Evolutionary conservation across 2,329 filamentous ascomycete species (phyloP), one percentile per base, ranked within the genome.

Genomic region (Trichoderma aggressivum): DNA sequence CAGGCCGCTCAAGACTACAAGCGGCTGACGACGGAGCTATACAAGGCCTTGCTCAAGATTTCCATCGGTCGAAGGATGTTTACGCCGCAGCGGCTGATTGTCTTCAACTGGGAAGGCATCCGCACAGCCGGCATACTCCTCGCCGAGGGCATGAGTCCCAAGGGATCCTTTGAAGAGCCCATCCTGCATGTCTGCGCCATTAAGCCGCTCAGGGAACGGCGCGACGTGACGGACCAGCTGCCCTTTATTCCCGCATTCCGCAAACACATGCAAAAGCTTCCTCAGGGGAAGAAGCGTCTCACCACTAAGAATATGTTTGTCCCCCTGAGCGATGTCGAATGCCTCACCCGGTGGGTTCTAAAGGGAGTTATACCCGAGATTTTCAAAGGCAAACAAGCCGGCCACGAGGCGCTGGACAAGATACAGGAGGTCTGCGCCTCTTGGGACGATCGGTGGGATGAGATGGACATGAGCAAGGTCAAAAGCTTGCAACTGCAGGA

Each of bases 41-140:
- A 98, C 81, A 84, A 91, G 50, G 89, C 89, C 7, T 84, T 97
- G 39, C 81, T 97, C 34, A 86, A 86, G n/a, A 94, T 94, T n/a
- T 92, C 94, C 0, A 86, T 95, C 21, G 94, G 94, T 0, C 90
- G 92, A 73, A 89, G 92, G 73, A 90, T 97, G 81, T 95, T 98
- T 77, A 84, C 87, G 24, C 86, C 88, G 2, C 92, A 92, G 74
- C 89, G 94, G 36, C 81, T 99, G 14, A 86, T 98, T 7, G 91
- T 98, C 0, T 97, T 94, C 81, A 93, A 91, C 79, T 89, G 92
- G 85, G 91, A 97, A 64, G 94, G 94, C 34, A 87, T 95, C 61
- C 90, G 94, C 60, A 94, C 93, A 0, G 90, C 91, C 1, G 95
- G 94, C 16, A 89, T 98, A 70, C 84, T 98, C 18, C 84, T 95